phyloP scores from a whole-genome alignment of 139 green algal species.

The Coccomyxa sp. region DNA sequence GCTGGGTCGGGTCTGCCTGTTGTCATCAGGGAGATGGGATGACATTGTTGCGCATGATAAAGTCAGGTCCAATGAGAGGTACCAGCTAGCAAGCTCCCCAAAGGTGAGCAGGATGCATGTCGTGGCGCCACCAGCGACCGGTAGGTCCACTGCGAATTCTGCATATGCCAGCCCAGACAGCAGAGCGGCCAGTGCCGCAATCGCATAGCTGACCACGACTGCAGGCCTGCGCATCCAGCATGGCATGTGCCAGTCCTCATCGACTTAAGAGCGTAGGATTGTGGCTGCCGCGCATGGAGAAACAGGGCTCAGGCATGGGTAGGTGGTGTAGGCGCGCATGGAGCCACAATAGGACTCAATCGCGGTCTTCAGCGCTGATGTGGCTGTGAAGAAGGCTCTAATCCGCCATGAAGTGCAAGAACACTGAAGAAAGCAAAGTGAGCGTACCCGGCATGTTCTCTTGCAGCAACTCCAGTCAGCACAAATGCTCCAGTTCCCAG shows the following conservation, averaged over 20 bases:
- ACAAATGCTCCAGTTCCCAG: constrained; percentile 90
- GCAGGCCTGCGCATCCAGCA: constrained; percentile 20
- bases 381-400: not conserved
- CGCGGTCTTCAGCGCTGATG: not conserved
- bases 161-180: constrained; percentile 80
- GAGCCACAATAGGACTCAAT: not conserved
- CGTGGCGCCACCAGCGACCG: constrained; percentile 77
- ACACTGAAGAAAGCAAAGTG: too few relatives aligned
- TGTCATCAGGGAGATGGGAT: too few relatives aligned
- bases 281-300: not conserved
- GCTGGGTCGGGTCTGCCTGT: too few relatives aligned
- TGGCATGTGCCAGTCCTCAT: not conserved
- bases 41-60: too few relatives aligned
- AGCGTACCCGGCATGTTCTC: not conserved
- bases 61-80: not conserved
- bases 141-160: constrained; percentile 78
- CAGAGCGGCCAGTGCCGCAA: constrained; percentile 59
- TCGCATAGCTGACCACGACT: constrained; percentile 60
- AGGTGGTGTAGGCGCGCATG: not conserved
- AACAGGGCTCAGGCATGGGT: not conserved
- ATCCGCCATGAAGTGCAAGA: not conserved
- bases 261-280: not conserved
- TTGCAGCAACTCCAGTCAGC: constrained; percentile 51
- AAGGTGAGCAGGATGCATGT: constrained; percentile 60
- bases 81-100: not conserved